phyloP scores from a whole-genome alignment of 768 basidiomycete genomes.

The Clathrus columnatus region DNA sequence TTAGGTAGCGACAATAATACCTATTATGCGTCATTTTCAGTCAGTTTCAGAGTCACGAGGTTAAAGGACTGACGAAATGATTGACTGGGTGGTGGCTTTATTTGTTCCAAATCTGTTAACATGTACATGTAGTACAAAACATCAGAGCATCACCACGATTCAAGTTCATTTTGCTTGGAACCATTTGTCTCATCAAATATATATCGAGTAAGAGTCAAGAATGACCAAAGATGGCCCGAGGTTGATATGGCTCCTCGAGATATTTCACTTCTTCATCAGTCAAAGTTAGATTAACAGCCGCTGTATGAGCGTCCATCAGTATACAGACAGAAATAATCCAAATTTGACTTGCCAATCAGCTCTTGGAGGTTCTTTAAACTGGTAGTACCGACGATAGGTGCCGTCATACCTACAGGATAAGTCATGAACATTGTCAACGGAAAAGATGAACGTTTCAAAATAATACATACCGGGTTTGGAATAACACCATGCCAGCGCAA shows the following conservation, averaged over 20 bases:
- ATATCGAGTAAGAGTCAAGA: too few relatives aligned
- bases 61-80: too few relatives aligned
- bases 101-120: too few relatives aligned
- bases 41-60: too few relatives aligned
- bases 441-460: too few relatives aligned
- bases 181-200: too few relatives aligned
- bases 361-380: constrained; percentile 32
- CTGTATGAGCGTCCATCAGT: constrained; percentile 3
- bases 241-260: constrained; percentile 23
- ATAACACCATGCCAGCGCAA: constrained; percentile 45
- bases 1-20: too few relatives aligned
- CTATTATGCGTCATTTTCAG: too few relatives aligned
- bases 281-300: constrained; percentile 15
- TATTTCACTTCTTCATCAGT: constrained; percentile 24
- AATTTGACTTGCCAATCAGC: constrained; percentile 24
- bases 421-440: background rate
- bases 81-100: too few relatives aligned
- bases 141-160: too few relatives aligned
- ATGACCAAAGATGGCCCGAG: constrained; percentile 13
- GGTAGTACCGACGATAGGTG: constrained; percentile 39
- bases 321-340: background rate
- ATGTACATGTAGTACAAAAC: too few relatives aligned
- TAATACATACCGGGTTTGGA: constrained; percentile 30
- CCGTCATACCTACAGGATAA: constrained; percentile 23
- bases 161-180: too few relatives aligned